Percentiles rank a stretch among this genome's conserved stretches.
Evolutionary conservation across 2,329 filamentous ascomycete species (phyloP).

Genomic region (Cercospora sojina): DNA sequence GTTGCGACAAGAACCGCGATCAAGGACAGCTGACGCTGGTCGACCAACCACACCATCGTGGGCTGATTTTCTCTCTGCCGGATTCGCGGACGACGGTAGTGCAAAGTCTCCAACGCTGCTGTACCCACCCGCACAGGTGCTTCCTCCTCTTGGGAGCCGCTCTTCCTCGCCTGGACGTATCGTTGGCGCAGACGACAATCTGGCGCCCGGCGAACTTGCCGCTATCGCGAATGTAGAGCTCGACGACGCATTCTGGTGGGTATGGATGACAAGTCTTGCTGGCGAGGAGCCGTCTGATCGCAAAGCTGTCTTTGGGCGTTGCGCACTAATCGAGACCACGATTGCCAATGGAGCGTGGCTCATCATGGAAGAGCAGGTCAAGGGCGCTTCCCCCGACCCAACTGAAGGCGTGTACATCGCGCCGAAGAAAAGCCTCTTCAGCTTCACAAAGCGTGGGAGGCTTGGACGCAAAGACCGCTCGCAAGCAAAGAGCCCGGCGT

Average conservation of each 20-base stretch:
- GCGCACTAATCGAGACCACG: constrained; percentile 84
- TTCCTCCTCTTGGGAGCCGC: constrained; percentile 67
- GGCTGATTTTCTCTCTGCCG: constrained; percentile 95
- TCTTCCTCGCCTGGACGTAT: constrained; percentile 20
- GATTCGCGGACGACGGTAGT: constrained; percentile 77
- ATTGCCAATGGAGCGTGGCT: constrained; percentile 84
- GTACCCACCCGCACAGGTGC: constrained; percentile 85
- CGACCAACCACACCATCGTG: constrained; percentile 94
- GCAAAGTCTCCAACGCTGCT: constrained; percentile 57
- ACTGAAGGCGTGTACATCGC: constrained; percentile 85
- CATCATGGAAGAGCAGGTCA: constrained; percentile 93
- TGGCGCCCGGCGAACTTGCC: constrained; percentile 91
- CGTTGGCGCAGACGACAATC: constrained; percentile 63
- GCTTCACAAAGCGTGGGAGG: constrained; percentile 71
- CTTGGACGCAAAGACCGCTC: constrained; percentile 66
- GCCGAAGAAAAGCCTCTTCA: constrained; percentile 88
- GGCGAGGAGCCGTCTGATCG: constrained; percentile 81
- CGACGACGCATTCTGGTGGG: constrained; percentile 99
- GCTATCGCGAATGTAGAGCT: constrained; percentile 84
- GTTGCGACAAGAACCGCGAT: constrained; percentile 65
- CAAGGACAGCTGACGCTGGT: constrained; percentile 64
- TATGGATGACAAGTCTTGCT: constrained; percentile 96
- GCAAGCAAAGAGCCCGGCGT: constrained; percentile 53
- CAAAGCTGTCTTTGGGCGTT: constrained; percentile 91
- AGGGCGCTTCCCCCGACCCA: constrained; percentile 82